Evolutionary conservation across 208 protist genomes (phyloP).

Genomic region (Crithidia fasciculata): DNA sequence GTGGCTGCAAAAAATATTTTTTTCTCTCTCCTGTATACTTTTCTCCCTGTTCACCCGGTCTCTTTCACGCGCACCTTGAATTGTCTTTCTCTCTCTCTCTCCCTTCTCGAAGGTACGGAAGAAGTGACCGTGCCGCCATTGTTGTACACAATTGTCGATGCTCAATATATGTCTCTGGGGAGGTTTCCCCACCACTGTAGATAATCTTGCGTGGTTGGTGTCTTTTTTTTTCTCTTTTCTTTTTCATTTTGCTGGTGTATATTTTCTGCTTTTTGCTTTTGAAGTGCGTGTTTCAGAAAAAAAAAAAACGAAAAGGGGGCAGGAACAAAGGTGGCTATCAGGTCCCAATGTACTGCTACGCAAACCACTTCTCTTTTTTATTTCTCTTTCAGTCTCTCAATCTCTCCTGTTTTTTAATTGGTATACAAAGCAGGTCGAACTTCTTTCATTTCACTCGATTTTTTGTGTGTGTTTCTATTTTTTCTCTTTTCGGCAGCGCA

Average conservation of each 20-base stretch:
- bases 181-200: too few relatives aligned
- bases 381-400: slow-evolving; percentile 6
- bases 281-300: neutral
- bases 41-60: neutral
- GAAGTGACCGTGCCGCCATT: too few relatives aligned
- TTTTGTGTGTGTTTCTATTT: too few relatives aligned
- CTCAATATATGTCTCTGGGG: too few relatives aligned
- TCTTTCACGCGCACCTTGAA: neutral
- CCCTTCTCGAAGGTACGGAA: neutral
- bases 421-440: too few relatives aligned
- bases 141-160: too few relatives aligned
- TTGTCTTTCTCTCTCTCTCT: slow-evolving; percentile 8
- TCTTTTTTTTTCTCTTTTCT: slow-evolving; percentile 7
- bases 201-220: neutral
- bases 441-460: too few relatives aligned
- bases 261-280: slow-evolving; percentile 10
- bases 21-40: slow-evolving; percentile 16
- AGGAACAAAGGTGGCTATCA: neutral
- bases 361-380: slow-evolving; percentile 7
- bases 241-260: neutral
- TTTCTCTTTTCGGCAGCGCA: too few relatives aligned
- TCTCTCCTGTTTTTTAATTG: neutral
- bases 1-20: neutral
- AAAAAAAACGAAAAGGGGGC: slow-evolving; percentile 9
- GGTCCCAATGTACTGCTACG: slow-evolving; percentile 10